Conservation (phyloP, 1,139 yeast species). For the Yamadazyma atmosphaerica region DNA sequence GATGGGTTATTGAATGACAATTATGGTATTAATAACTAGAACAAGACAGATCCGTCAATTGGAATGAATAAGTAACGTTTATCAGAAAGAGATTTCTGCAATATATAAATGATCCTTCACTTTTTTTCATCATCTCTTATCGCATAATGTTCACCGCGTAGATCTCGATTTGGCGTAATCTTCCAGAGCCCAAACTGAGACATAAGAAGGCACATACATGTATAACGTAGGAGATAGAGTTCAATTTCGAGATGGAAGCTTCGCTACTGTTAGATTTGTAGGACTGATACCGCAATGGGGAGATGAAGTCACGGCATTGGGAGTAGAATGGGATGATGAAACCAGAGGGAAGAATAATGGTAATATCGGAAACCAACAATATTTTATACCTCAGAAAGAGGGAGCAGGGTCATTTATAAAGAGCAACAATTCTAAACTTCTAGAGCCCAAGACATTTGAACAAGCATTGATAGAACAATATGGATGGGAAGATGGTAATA, state of each 20-base stretch:
- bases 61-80: not conserved
- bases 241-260: constrained; percentile 35
- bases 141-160: not conserved
- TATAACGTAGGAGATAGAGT: constrained; percentile 43
- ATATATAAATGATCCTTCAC: not conserved
- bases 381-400: constrained; percentile 44
- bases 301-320: constrained; percentile 48
- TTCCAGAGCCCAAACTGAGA: too few relatives aligned
- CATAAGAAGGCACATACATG: constrained; percentile 11
- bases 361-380: constrained; percentile 55
- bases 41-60: not conserved
- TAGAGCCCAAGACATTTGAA: constrained; percentile 32
- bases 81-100: not conserved
- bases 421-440: constrained; percentile 29
- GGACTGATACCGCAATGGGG: constrained; percentile 71
- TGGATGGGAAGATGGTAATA: constrained; percentile 23
- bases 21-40: constrained; percentile 1
- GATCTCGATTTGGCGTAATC: too few relatives aligned
- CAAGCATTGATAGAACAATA: constrained; percentile 55
- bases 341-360: constrained; percentile 81
- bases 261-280: constrained; percentile 63
- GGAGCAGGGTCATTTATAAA: constrained; percentile 72
- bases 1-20: constrained; percentile 63
- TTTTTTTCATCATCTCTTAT: not conserved
- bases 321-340: constrained; percentile 85